Percentiles rank a stretch among this genome's conserved stretches.
Evolutionary conservation across 306 rosid species (phyloP).

Genomic region (Lithocarpus polystachyus): DNA sequence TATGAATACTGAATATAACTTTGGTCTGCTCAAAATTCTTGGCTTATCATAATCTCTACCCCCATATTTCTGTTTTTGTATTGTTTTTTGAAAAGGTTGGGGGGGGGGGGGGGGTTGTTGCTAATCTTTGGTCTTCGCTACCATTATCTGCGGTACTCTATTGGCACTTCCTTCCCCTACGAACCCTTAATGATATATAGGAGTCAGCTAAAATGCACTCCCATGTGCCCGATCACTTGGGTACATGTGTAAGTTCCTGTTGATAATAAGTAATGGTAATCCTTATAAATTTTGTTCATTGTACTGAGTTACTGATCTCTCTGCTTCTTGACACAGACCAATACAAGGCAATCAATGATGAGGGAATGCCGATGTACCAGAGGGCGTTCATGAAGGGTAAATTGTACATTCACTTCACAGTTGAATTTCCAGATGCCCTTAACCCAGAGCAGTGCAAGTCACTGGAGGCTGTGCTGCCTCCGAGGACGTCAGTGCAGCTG

Average conservation of each 20-base stretch:
- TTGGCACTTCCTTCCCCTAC: too few relatives aligned
- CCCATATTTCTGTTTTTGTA: too few relatives aligned
- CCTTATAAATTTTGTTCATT: not conserved
- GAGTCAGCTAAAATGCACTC: too few relatives aligned
- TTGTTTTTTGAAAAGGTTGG: too few relatives aligned
- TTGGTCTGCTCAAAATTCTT: too few relatives aligned
- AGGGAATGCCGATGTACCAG: conserved; percentile 94
- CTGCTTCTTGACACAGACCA: conserved; percentile 47
- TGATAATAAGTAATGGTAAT: not conserved
- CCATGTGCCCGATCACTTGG: too few relatives aligned
- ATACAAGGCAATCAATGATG: conserved; percentile 81
- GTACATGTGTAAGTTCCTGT: not conserved
- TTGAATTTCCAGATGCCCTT: conserved; percentile 77
- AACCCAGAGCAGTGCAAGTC: conserved; percentile 65
- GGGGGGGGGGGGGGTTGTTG: too few relatives aligned
- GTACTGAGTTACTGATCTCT: not conserved
- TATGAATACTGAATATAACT: too few relatives aligned
- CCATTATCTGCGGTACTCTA: too few relatives aligned
- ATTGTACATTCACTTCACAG: conserved; percentile 78
- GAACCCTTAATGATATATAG: too few relatives aligned
- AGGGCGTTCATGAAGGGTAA: conserved; percentile 96
- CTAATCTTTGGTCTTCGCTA: too few relatives aligned
- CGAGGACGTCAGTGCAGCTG: conserved; percentile 50
- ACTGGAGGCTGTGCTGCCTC: conserved; percentile 58
- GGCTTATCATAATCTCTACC: too few relatives aligned